Conservation (phyloP, 2,329 filamentous ascomycete genomes). For the Colletotrichum sp. region DNA sequence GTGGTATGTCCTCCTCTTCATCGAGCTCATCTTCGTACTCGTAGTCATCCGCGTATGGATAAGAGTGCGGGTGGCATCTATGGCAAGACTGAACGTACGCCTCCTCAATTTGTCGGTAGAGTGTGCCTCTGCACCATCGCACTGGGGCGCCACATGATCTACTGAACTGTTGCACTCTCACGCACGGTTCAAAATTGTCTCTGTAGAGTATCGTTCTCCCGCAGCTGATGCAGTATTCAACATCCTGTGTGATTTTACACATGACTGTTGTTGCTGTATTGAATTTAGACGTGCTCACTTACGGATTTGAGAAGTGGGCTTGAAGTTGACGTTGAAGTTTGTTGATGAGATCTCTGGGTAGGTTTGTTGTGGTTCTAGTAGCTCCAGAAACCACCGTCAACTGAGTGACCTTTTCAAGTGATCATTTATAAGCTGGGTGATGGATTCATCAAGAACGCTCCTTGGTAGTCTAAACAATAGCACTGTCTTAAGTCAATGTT, state of each 20-base stretch:
- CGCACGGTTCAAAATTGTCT: background rate
- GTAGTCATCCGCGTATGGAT: background rate
- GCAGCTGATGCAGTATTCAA: background rate
- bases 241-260: background rate
- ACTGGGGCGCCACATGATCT: background rate
- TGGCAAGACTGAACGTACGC: background rate
- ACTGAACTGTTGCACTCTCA: background rate
- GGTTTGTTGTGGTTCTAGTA: background rate
- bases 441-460: background rate
- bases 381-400: background rate
- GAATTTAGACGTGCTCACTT: background rate
- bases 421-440: background rate
- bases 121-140: background rate
- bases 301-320: background rate
- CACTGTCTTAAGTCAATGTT: background rate
- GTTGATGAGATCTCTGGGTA: background rate
- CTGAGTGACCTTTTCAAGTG: background rate
- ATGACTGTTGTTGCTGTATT: background rate
- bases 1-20: background rate
- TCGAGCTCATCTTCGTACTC: background rate
- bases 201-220: background rate
- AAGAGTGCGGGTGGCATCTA: background rate
- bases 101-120: background rate
- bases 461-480: background rate
- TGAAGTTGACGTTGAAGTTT: background rate